Evolutionary conservation across 2,329 filamentous ascomycete species (phyloP).

Genomic region (Aspergillus persii): DNA sequence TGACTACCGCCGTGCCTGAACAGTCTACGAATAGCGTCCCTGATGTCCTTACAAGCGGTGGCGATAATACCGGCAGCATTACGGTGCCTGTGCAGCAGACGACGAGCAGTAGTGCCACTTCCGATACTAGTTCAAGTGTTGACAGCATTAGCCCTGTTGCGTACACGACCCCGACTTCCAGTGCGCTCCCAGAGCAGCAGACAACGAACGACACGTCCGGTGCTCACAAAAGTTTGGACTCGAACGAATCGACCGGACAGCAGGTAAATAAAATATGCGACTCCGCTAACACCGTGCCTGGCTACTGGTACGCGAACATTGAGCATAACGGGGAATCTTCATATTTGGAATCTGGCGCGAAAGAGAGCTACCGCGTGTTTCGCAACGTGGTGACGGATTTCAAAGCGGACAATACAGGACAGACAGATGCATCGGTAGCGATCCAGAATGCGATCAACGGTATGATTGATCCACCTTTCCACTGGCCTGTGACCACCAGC

Average conservation of each 20-base stretch:
- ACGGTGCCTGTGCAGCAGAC: not conserved
- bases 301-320: constrained; percentile 31
- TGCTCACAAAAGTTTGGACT: constrained; percentile 5
- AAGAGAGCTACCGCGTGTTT: constrained; percentile 33
- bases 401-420: constrained; percentile 34
- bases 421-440: constrained; percentile 26
- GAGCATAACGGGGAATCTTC: constrained; percentile 29
- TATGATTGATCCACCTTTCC: constrained; percentile 2
- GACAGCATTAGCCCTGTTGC: not conserved
- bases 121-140: not conserved
- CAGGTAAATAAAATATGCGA: not conserved
- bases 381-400: constrained; percentile 37
- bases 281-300: constrained; percentile 2
- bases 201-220: not conserved
- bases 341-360: constrained; percentile 23
- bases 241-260: not conserved
- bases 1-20: not conserved
- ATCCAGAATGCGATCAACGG: constrained; percentile 32
- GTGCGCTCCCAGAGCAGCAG: not conserved
- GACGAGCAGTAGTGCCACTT: not conserved
- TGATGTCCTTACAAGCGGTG: no score
- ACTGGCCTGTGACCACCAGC: not conserved
- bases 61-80: not conserved
- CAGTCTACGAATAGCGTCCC: not conserved
- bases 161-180: not conserved